phyloP scores from a whole-genome alignment of 202 grass and related monocot species.

The Digitaria exilis region DNA sequence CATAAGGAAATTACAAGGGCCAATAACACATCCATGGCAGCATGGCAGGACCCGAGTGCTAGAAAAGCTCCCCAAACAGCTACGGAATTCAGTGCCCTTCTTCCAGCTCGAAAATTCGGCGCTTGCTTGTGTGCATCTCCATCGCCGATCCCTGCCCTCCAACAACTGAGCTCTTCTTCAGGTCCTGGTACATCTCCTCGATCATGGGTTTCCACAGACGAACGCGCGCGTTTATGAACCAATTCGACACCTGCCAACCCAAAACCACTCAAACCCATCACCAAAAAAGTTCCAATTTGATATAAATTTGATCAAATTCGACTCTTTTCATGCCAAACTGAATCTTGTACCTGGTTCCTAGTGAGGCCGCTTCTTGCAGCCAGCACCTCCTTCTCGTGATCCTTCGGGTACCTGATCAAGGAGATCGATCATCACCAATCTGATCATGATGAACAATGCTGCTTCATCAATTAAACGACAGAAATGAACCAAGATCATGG shows the following conservation, averaged over 20 bases:
- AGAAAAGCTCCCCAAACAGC: not conserved
- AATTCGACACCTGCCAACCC: slow-evolving; percentile 74
- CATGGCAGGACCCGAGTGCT: not conserved
- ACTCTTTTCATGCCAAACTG: not conserved
- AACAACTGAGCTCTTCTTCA: slow-evolving; percentile 36
- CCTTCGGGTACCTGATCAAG: slow-evolving; percentile 81
- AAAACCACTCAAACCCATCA: not conserved
- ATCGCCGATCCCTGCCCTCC: not conserved
- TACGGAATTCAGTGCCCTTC: not conserved
- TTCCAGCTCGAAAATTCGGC: slow-evolving; percentile 3
- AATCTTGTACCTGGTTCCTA: slow-evolving; percentile 62
- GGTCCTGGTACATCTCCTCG: slow-evolving; percentile 72
- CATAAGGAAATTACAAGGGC: not conserved
- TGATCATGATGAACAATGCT: not conserved
- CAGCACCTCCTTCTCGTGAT: slow-evolving; percentile 84
- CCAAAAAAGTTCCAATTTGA: not conserved
- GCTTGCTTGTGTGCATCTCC: slow-evolving; percentile 24
- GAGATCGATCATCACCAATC: not conserved
- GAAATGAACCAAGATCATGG: not conserved
- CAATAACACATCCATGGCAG: not conserved
- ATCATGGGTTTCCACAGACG: slow-evolving; percentile 97
- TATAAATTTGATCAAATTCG: not conserved
- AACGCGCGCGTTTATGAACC: slow-evolving; percentile 93
- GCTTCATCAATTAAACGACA: not conserved
- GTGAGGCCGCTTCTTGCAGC: slow-evolving; percentile 73